Evolutionary conservation across 805 yeast genomes (phyloP).

Genomic region (Metschnikowia continentalis): DNA sequence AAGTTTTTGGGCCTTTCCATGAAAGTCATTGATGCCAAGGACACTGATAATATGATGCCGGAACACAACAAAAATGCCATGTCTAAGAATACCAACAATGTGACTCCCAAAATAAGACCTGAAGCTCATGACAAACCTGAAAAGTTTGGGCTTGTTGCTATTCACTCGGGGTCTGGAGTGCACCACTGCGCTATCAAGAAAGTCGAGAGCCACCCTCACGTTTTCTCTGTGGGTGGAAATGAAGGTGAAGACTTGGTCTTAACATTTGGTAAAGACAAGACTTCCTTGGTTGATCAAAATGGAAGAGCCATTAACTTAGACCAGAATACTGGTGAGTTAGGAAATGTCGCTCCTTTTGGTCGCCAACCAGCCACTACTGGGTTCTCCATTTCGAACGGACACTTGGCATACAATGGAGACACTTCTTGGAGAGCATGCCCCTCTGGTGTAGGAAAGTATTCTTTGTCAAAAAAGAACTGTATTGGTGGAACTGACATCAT

Average conservation of each 20-base stretch:
- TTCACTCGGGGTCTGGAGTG: too few species aligned
- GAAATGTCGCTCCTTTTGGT: slow-evolving; percentile 15
- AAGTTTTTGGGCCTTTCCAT: slow-evolving; percentile 8
- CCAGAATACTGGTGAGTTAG: neutral
- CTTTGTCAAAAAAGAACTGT: slow-evolving; percentile 25
- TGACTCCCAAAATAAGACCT: too few species aligned
- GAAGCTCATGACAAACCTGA: too few species aligned
- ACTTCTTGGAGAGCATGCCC: slow-evolving; percentile 39
- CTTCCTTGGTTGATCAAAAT: neutral
- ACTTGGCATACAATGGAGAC: slow-evolving; percentile 32
- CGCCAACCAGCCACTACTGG: slow-evolving; percentile 32
- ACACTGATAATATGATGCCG: neutral
- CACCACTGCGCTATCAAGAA: too few species aligned
- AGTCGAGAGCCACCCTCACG: too few species aligned
- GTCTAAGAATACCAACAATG: neutral
- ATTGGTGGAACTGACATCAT: slow-evolving; percentile 27
- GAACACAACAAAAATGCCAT: neutral
- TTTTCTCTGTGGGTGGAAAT: slow-evolving; percentile 16
- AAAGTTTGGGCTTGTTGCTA: too few species aligned
- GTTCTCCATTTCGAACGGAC: slow-evolving; percentile 35
- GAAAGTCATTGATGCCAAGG: neutral
- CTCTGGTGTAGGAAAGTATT: slow-evolving; percentile 19
- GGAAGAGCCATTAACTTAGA: neutral
- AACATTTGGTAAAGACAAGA: neutral
- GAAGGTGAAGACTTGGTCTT: slow-evolving; percentile 22